Percentiles rank a stretch among this genome's conserved stretches.
These are phyloP conservation scores for Coniella vitis DNA, from an alignment of 2,329 filamentous ascomycete species.

Conservation along the genomic window DNA sequence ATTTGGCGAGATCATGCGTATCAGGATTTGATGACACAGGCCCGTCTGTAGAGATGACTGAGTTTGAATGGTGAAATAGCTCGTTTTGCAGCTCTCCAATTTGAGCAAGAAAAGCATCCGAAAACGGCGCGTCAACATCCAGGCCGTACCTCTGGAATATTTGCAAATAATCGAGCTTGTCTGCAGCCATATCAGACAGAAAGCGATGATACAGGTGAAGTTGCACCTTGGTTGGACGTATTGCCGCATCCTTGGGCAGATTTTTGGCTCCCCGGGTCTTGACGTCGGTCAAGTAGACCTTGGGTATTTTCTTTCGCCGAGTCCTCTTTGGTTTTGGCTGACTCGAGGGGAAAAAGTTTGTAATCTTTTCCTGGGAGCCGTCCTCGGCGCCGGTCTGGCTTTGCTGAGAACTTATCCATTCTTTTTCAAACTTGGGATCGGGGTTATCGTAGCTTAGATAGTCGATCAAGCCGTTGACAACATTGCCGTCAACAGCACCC, in stretches of 20 bases:
- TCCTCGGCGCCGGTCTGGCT: slow-evolving; percentile 24
- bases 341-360: slow-evolving; percentile 31
- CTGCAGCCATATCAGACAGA: slow-evolving; percentile 67
- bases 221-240: slow-evolving; percentile 76
- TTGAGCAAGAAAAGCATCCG: slow-evolving; percentile 71
- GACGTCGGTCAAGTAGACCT: slow-evolving; percentile 75
- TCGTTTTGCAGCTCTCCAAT: slow-evolving; percentile 63
- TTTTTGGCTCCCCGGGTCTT: slow-evolving; percentile 70
- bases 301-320: slow-evolving; percentile 13
- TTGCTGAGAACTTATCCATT: slow-evolving; percentile 36
- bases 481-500: slow-evolving; percentile 73
- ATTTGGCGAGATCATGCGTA: slow-evolving; percentile 34
- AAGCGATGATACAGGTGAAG: slow-evolving; percentile 85
- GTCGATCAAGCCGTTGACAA: slow-evolving; percentile 88
- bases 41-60: slow-evolving; percentile 29
- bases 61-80: slow-evolving; percentile 45
- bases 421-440: slow-evolving; percentile 60
- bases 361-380: slow-evolving; percentile 31
- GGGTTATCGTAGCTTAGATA: slow-evolving; percentile 73
- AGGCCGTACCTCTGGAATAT: slow-evolving; percentile 69
- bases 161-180: slow-evolving; percentile 59
- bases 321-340: slow-evolving; percentile 5
- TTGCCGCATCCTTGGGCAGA: slow-evolving; percentile 56
- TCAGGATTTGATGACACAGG: background rate
- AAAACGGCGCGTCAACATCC: slow-evolving; percentile 59